Base-by-base conservation (phyloP, 1,284 basidiomycete genomes). In the Ceratobasidium sp. region DNA sequence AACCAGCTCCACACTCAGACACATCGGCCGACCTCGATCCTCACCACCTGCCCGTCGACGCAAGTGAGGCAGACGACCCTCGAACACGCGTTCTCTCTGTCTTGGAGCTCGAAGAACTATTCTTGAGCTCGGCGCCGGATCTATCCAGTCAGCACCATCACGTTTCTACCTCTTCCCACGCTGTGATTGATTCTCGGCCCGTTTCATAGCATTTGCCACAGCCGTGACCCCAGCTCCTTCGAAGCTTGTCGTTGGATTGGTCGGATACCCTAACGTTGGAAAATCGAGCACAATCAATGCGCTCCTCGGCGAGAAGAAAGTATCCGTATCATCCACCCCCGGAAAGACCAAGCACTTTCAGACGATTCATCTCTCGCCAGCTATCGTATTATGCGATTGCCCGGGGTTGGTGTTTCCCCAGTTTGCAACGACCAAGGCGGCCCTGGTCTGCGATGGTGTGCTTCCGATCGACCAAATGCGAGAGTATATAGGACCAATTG, bases 291-390 rank as follows among this genome's bases (percentile, higher is more conserved):
- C 84, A 15, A 83, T 86, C 79, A 86, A 86, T 75, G 83, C 84
- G 6, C 77, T 86, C 2, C 80, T 86, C 31, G 84, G 84, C 17
- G 78, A 82, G 52, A 98, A 98, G 82, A 97, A 96, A 84, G 96
- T 98, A 71, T 96, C 93, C 75, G 96, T 98, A 7, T 98, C 96
- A 1, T 89, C 95, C 0, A 99, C 96, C 0, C 97, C 97, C 0
- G 96, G 97, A 73, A 98, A 99, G 80, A 99, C 97, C 32, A 99
- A 99, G 78, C 97, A 99, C 80, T 98, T 99, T 82, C 97, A 99
- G 80, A 99, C 97, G 0, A 95, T 98, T 72, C 87, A 95, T 73
- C 85, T 99, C 29, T 95, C 95, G 0, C 87, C 92, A 31, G 83
- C 86, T 2, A 91, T 98, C 56, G 84, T 93, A 13, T 86, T 99